Percentiles rank a stretch among this genome's conserved stretches.
Conservation (phyloP, 2,329 filamentous ascomycete species). For the Colletotrichum echinochloae region DNA sequence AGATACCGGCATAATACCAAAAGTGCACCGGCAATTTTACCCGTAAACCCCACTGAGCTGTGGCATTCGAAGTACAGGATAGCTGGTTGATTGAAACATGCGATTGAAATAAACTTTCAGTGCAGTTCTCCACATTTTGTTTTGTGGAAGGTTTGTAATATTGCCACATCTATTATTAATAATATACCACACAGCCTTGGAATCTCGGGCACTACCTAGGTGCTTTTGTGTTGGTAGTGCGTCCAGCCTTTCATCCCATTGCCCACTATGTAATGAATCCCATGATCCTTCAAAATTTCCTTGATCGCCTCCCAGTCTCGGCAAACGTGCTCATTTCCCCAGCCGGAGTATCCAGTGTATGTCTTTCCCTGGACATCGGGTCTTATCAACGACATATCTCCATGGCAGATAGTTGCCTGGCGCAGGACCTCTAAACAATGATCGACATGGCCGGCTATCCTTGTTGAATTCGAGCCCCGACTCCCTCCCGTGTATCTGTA, state of each 20-base stretch:
- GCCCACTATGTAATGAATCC: background rate
- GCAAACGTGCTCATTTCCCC: slow-evolving; percentile 2
- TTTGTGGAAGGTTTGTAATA: too few species aligned
- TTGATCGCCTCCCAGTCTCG: background rate
- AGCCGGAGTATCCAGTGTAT: background rate
- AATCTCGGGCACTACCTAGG: too few species aligned
- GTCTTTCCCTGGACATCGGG: background rate
- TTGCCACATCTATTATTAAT: too few species aligned
- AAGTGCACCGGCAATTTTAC: too few species aligned
- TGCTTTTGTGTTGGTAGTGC: too few species aligned
- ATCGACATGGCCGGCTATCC: background rate
- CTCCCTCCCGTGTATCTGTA: slow-evolving; percentile 3
- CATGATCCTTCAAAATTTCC: background rate
- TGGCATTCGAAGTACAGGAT: too few species aligned
- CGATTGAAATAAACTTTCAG: too few species aligned
- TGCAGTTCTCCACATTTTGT: too few species aligned
- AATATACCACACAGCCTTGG: too few species aligned
- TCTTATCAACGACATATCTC: background rate
- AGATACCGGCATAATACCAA: too few species aligned
- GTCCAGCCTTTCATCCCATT: background rate
- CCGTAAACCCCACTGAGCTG: too few species aligned
- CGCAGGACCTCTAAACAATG: slow-evolving; percentile 5
- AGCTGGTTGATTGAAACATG: too few species aligned
- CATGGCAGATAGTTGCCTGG: slow-evolving; percentile 1
- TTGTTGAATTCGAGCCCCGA: background rate